Evolutionary conservation across 2,329 filamentous ascomycete genomes (phyloP).

Genomic region (Aspergillus piperis): DNA sequence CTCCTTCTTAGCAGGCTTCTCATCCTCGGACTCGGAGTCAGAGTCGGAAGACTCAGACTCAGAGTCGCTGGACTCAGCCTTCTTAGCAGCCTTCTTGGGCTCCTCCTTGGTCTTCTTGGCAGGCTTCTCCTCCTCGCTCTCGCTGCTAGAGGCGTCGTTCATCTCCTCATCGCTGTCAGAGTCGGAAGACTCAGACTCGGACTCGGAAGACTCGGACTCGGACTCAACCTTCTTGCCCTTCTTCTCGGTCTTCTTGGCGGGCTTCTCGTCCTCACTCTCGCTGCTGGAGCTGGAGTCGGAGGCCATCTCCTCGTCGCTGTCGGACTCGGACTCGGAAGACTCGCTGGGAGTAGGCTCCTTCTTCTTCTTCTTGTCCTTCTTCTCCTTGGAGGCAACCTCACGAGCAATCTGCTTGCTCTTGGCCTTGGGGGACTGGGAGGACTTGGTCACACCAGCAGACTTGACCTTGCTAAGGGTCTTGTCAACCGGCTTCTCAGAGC

Average conservation of each 20-base stretch:
- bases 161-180: slow-evolving; percentile 36
- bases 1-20: slow-evolving; percentile 40
- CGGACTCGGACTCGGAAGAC: slow-evolving; percentile 36
- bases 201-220: slow-evolving; percentile 34
- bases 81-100: slow-evolving; percentile 29
- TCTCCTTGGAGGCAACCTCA: slow-evolving; percentile 42
- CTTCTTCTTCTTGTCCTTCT: slow-evolving; percentile 48
- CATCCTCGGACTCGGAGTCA: slow-evolving; percentile 36
- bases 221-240: slow-evolving; percentile 32
- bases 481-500: slow-evolving; percentile 41
- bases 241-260: slow-evolving; percentile 32
- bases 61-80: slow-evolving; percentile 31
- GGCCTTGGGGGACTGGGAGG: slow-evolving; percentile 44
- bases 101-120: slow-evolving; percentile 32
- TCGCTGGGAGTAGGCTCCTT: slow-evolving; percentile 42
- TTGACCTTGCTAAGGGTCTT: slow-evolving; percentile 52
- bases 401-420: slow-evolving; percentile 50
- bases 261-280: slow-evolving; percentile 44
- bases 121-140: slow-evolving; percentile 43
- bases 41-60: slow-evolving; percentile 32
- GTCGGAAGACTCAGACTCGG: slow-evolving; percentile 33
- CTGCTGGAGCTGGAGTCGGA: slow-evolving; percentile 31
- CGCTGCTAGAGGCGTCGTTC: slow-evolving; percentile 32
- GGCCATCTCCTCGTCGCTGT: slow-evolving; percentile 36
- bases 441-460: slow-evolving; percentile 48